phyloP scores from a whole-genome alignment of 805 yeast genomes.

The Candida andamanensis region DNA sequence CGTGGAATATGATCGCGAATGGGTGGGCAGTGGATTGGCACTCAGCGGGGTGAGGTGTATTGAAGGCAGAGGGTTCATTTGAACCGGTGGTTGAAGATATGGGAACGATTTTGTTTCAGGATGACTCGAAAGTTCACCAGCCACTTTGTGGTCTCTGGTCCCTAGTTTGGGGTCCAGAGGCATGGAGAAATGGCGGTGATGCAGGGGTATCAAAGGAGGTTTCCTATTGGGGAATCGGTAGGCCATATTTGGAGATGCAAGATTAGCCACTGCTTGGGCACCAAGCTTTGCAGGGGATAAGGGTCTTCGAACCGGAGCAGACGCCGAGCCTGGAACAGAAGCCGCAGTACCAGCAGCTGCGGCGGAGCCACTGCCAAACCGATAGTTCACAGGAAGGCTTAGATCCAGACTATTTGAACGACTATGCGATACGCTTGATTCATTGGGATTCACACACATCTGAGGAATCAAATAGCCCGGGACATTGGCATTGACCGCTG shows the following conservation, averaged over 20 bases:
- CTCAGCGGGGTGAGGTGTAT: no score
- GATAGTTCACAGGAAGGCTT: conserved; percentile 27
- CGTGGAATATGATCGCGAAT: no score
- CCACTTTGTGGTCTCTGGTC: no score
- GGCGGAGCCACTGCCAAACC: conserved; percentile 29
- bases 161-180: conserved; percentile 21
- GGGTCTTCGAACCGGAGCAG: conserved; percentile 3
- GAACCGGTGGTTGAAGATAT: conserved; percentile 4
- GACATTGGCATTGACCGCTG: conserved; percentile 55
- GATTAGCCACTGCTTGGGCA: conserved; percentile 32
- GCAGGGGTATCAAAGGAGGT: conserved; percentile 14
- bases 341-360: not conserved
- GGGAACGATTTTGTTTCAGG: conserved; percentile 16
- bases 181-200: conserved; percentile 41
- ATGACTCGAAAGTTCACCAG: no score
- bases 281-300: conserved; percentile 7
- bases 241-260: conserved; percentile 27
- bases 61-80: conserved; percentile 4
- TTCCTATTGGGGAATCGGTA: conserved; percentile 12
- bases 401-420: conserved; percentile 6
- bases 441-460: conserved; percentile 36
- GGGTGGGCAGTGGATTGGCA: conserved; percentile 8
- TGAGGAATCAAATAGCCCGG: conserved; percentile 62
- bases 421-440: conserved; percentile 3
- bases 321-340: conserved; percentile 4